Conservation (phyloP, 2,329 filamentous ascomycete genomes). For the Diaporthe sp. region DNA sequence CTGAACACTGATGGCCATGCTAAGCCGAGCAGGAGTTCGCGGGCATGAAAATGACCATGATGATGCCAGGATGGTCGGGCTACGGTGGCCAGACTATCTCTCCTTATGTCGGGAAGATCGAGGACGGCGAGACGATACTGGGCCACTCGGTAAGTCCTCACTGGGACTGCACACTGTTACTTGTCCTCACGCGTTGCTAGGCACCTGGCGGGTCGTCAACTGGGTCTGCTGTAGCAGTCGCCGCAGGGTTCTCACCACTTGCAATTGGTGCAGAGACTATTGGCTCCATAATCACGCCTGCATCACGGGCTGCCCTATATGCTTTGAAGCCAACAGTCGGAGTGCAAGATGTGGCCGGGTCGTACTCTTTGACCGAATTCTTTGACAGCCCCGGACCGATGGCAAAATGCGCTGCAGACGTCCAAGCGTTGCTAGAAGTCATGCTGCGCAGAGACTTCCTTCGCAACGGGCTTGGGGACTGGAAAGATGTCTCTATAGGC, state of each 20-base stretch:
- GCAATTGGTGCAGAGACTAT: conserved; percentile 52
- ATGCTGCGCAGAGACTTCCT: background rate
- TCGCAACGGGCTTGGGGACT: background rate
- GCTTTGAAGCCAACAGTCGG: conserved; percentile 46
- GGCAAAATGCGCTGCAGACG: conserved; percentile 13
- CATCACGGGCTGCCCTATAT: conserved; percentile 45
- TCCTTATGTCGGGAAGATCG: conserved; percentile 40
- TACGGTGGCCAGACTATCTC: background rate
- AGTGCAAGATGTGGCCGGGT: conserved; percentile 5
- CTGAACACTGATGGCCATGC: background rate
- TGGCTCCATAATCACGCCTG: conserved; percentile 48
- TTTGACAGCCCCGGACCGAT: conserved; percentile 30
- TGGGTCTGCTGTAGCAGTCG: conserved; percentile 51
- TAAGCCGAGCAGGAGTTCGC: background rate
- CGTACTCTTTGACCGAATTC: conserved; percentile 16
- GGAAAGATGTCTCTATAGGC: conserved; percentile 15
- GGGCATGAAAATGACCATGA: conserved; percentile 7
- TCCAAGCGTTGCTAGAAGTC: background rate
- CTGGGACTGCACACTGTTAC: background rate
- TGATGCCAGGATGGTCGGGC: conserved; percentile 1
- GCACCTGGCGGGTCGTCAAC: conserved; percentile 50
- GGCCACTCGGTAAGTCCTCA: background rate
- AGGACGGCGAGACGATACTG: conserved; percentile 41
- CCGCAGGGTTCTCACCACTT: conserved; percentile 49
- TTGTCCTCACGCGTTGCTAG: conserved; percentile 38